These are phyloP conservation scores for Serendipita sp. DNA, from an alignment of 768 basidiomycete species.

Conservation along the genomic window DNA sequence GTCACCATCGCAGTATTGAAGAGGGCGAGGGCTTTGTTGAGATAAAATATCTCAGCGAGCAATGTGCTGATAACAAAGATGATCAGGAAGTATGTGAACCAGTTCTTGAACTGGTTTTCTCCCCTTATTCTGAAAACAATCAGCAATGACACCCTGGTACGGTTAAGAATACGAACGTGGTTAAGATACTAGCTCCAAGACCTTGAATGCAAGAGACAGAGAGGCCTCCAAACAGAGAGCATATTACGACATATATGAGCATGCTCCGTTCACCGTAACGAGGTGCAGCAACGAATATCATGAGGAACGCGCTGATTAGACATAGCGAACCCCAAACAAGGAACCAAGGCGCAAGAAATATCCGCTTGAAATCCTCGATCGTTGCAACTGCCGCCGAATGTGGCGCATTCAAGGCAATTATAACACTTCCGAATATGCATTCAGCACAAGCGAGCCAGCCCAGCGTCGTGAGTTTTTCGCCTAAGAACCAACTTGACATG, in stretches of 20 bases:
- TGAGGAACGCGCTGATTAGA: neutral
- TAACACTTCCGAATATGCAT: neutral
- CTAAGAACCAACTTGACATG: constrained; percentile 80
- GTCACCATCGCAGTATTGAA: constrained; percentile 48
- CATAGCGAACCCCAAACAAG: neutral
- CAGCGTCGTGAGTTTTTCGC: constrained; percentile 86
- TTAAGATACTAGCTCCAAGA: constrained; percentile 26
- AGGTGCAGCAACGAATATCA: constrained; percentile 1
- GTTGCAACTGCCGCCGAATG: neutral
- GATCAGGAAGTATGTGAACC: constrained; percentile 82
- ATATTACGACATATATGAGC: constrained; percentile 21
- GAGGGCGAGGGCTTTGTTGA: constrained; percentile 87
- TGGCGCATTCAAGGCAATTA: constrained; percentile 1
- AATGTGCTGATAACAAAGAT: constrained; percentile 73
- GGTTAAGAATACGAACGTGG: constrained; percentile 7
- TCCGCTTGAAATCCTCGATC: neutral
- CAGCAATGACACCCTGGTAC: neutral
- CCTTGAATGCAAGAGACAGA: constrained; percentile 24
- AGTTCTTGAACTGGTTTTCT: constrained; percentile 56
- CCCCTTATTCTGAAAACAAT: neutral
- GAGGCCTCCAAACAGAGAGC: constrained; percentile 26
- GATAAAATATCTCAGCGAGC: constrained; percentile 60
- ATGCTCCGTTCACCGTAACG: constrained; percentile 6
- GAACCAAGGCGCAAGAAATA: constrained; percentile 8
- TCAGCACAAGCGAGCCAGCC: constrained; percentile 82